phyloP scores from a whole-genome alignment of 148 eudicot species.

The Vaccinium corymbosum region DNA sequence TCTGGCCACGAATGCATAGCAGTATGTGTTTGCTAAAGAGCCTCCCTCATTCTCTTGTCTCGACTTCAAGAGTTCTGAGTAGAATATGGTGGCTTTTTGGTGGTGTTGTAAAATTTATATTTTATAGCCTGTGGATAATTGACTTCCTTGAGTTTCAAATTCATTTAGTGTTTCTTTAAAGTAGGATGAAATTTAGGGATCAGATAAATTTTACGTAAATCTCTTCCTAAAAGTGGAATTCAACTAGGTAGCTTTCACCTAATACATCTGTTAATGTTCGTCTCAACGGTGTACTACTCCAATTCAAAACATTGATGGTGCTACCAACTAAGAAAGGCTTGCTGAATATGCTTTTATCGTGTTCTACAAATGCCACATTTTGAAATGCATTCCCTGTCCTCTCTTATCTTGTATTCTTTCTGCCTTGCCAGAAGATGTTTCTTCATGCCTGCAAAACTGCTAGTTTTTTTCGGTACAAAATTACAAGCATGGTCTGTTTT shows the following conservation, averaged over 20 bases:
- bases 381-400: neutral
- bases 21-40: neutral
- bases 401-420: neutral
- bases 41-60: neutral
- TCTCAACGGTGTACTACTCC: neutral
- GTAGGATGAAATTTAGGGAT: neutral
- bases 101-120: too few relatives aligned
- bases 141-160: neutral
- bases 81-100: neutral
- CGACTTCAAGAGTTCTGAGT: neutral
- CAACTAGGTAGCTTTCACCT: neutral
- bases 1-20: neutral
- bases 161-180: neutral
- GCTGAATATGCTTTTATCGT: neutral
- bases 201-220: neutral
- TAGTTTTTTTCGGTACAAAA: neutral
- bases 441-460: neutral
- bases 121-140: neutral
- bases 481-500: neutral
- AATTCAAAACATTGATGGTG: neutral
- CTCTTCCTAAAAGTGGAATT: neutral
- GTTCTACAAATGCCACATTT: neutral
- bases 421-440: neutral
- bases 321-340: neutral
- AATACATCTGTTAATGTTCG: neutral